These are phyloP conservation scores for Lactarius akahatsu DNA, from an alignment of 768 basidiomycete genomes.

Conservation along the genomic window DNA sequence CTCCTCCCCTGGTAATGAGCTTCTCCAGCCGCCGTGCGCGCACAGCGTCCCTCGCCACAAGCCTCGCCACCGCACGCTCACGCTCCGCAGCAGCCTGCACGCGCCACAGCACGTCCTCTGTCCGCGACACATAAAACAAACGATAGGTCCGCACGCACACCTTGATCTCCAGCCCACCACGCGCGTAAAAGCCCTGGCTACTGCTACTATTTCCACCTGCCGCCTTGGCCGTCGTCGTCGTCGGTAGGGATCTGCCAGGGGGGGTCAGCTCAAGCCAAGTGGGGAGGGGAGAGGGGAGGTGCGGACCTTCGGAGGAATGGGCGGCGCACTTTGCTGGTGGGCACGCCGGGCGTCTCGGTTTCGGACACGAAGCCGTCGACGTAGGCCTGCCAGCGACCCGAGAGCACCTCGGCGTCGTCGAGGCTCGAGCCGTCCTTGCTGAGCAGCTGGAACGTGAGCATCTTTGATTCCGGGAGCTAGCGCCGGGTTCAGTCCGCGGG, in stretches of 20 bases:
- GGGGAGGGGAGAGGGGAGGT: constrained; percentile 32
- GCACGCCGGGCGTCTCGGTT: constrained; percentile 55
- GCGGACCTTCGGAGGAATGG: constrained; percentile 65
- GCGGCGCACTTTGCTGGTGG: constrained; percentile 44
- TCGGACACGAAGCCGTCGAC: constrained; percentile 71
- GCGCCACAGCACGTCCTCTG: constrained; percentile 64
- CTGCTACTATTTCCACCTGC: not conserved
- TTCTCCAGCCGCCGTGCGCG: constrained; percentile 15
- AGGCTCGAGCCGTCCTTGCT: constrained; percentile 76
- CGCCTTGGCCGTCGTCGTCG: not conserved
- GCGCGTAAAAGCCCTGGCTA: constrained; percentile 28
- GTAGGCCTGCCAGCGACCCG: constrained; percentile 77
- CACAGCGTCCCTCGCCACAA: not conserved
- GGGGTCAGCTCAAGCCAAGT: constrained; percentile 21
- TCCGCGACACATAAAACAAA: constrained; percentile 71
- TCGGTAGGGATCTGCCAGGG: constrained; percentile 42
- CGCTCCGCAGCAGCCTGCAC: constrained; percentile 43
- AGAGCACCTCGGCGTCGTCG: constrained; percentile 74
- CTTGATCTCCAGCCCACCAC: constrained; percentile 73
- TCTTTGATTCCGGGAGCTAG: constrained; percentile 66
- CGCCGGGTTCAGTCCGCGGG: not conserved
- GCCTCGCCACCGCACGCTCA: constrained; percentile 31
- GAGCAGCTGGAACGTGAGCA: constrained; percentile 69
- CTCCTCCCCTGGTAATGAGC: not conserved
- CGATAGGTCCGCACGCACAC: constrained; percentile 83